phyloP scores from a whole-genome alignment of 352 stramenopile species.

The Phytopythium sindhum region DNA sequence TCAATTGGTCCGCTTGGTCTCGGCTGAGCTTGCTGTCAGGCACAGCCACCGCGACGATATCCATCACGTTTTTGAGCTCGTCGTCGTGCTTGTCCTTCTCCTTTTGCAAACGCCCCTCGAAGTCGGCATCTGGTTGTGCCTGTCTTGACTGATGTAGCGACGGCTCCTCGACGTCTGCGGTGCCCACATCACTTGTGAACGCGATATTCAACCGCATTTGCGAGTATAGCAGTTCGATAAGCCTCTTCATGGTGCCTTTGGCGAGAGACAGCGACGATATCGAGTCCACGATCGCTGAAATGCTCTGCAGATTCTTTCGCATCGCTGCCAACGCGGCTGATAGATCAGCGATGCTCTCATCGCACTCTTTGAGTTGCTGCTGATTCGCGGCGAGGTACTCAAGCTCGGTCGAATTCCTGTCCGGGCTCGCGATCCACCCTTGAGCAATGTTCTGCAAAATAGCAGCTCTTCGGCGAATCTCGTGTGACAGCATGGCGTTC shows the following conservation, averaged over 20 bases:
- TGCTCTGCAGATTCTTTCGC: slow-evolving; percentile 17
- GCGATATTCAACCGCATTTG: slow-evolving; percentile 43
- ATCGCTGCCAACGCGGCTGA: slow-evolving; percentile 31
- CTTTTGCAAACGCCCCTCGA: slow-evolving; percentile 13
- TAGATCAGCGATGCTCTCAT: slow-evolving; percentile 61
- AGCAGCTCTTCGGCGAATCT: slow-evolving; percentile 43
- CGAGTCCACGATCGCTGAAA: slow-evolving; percentile 34
- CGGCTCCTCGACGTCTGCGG: slow-evolving; percentile 9
- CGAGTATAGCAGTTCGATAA: slow-evolving; percentile 52
- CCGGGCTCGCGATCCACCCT: slow-evolving; percentile 24
- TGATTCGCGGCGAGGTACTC: slow-evolving; percentile 56
- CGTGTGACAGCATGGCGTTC: slow-evolving; percentile 40
- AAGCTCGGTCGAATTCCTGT: slow-evolving; percentile 35
- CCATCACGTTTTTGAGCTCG: slow-evolving; percentile 27
- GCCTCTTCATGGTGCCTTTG: slow-evolving; percentile 42
- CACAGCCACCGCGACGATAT: slow-evolving; percentile 21
- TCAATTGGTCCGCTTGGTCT: slow-evolving; percentile 12
- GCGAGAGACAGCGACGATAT: slow-evolving; percentile 40
- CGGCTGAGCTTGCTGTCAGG: slow-evolving; percentile 6
- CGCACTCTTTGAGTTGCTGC: slow-evolving; percentile 43
- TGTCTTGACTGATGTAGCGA: not conserved
- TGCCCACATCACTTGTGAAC: slow-evolving; percentile 22
- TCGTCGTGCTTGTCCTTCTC: slow-evolving; percentile 29
- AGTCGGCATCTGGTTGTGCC: not conserved
- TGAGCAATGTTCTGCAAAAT: slow-evolving; percentile 47